Evolutionary conservation across 768 basidiomycete species (phyloP).

Genomic region (Gymnopilus junonius): DNA sequence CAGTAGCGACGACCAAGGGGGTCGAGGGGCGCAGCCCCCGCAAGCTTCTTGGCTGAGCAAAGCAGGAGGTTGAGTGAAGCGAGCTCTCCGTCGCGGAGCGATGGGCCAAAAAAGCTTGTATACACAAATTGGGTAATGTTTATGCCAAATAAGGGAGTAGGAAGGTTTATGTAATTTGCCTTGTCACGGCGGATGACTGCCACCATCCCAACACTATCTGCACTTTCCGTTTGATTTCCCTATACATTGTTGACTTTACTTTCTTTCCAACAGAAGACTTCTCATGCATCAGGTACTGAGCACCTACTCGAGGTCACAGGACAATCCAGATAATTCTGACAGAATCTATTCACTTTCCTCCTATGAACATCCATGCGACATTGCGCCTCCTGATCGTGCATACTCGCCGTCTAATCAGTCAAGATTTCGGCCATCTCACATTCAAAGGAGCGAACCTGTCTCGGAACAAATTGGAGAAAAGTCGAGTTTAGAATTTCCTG

Average conservation of each 20-base stretch:
- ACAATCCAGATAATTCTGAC: constrained; percentile 20
- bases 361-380: constrained; percentile 65
- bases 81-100: no score
- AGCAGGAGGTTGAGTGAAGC: no score
- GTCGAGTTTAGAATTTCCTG: neutral
- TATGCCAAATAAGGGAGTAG: neutral
- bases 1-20: no score
- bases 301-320: neutral
- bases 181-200: neutral
- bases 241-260: neutral
- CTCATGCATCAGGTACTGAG: constrained; percentile 2
- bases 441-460: neutral
- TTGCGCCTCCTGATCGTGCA: constrained; percentile 52
- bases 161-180: neutral
- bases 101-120: neutral
- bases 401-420: constrained; percentile 30
- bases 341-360: constrained; percentile 55
- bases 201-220: no score
- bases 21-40: no score
- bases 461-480: neutral
- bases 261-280: neutral
- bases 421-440: neutral
- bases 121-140: neutral
- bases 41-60: no score
- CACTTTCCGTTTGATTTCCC: no score